Base-by-base conservation (phyloP, 1,284 basidiomycete species). In the Pterulicium gracile region DNA sequence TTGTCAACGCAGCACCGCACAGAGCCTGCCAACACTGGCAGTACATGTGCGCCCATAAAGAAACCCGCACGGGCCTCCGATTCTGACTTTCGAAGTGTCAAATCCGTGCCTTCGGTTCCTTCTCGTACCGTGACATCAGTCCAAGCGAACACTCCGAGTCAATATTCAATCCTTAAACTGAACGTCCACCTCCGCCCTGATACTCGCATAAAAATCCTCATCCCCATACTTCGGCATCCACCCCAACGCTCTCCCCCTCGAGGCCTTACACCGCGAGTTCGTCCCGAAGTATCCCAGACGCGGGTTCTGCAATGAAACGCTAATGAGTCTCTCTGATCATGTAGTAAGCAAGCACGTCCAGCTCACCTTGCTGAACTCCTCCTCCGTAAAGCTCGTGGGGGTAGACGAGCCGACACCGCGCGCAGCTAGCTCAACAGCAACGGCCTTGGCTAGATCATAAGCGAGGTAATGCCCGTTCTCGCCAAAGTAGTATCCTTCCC, bases 281-380 rank as follows among this genome's bases (percentile, higher is more conserved):
- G 62, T 58, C 14, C 72, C 74, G 10, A 66, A 56, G 46, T 61
- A 65, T 3, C n/a, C n/a, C n/a, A n/a, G n/a, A n/a, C n/a, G n/a
- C n/a, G n/a, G n/a, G n/a, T n/a, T 48, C 48, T 0, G 57, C 42
- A 61, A 63, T 12, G 18, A 36, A 34, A 36, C 18, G 4, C 40
- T 14, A 55, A 46, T 53, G 54, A n/a, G 50, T 55, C 47, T 53
- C 27, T 24, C 27, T n/a, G 27, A 32, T 7, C 27, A 32, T 32
- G 27, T 10, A 32, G n/a, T 7, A 32, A n/a, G 27, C 7, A 10
- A 32, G 10, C 10, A 32, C n/a, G 27, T 10, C 7, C 27, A 10
- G 27, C 7, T 7, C 27, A 32, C 27, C 10, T 32, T 10, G 10
- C 27, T 10, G 27, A 46, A 34, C 44, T 55, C 67, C 18, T 60